Percentiles rank a stretch among this genome's conserved stretches.
Conservation (phyloP, 257 asterid species). For the Hygrophila difformis region DNA sequence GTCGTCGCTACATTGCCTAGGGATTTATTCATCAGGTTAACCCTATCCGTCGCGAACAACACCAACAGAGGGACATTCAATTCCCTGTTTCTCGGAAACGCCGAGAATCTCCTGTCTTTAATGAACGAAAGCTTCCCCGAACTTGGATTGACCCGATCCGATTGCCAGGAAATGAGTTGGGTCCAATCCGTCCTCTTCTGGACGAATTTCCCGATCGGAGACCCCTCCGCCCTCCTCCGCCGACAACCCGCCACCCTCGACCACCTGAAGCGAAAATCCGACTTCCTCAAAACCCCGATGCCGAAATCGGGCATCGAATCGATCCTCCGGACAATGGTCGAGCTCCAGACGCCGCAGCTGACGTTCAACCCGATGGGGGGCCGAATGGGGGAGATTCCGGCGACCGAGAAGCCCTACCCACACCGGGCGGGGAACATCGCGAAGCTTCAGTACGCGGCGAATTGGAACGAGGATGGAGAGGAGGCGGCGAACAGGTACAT, state of each 20-base stretch:
- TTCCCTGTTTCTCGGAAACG: conserved; percentile 39
- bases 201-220: conserved; percentile 25
- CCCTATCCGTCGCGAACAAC: conserved; percentile 20
- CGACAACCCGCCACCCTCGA: conserved; percentile 23
- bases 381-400: conserved; percentile 29
- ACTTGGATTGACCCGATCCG: conserved; percentile 24
- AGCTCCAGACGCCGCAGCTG: conserved; percentile 22
- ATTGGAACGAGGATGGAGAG: conserved; percentile 32
- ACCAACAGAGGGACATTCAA: conserved; percentile 34
- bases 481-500: conserved; percentile 22
- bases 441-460: conserved; percentile 34
- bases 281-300: conserved; percentile 37
- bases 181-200: conserved; percentile 41
- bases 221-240: conserved; percentile 35
- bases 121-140: conserved; percentile 29
- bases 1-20: conserved; percentile 23
- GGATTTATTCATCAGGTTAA: conserved; percentile 29
- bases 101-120: conserved; percentile 22
- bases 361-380: conserved; percentile 41
- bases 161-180: conserved; percentile 52
- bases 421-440: conserved; percentile 36
- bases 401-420: conserved; percentile 34
- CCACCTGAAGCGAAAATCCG: conserved; percentile 48
- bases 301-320: conserved; percentile 31
- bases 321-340: conserved; percentile 42